phyloP scores from a whole-genome alignment of 768 basidiomycete genomes.

The Boletus reticulatus region DNA sequence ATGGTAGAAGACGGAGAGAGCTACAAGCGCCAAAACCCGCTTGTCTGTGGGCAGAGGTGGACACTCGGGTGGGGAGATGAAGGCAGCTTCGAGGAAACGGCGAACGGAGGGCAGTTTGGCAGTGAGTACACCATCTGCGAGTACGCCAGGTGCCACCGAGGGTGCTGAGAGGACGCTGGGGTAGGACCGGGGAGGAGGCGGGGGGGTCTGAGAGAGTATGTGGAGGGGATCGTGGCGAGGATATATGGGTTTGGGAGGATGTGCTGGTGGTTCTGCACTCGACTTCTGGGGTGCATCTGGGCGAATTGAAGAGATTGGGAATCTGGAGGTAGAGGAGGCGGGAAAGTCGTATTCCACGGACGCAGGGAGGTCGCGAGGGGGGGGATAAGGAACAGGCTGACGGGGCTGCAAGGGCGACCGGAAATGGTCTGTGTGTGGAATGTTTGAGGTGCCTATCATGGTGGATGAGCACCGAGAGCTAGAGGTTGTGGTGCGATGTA shows the following conservation, averaged over 20 bases:
- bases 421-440: neutral
- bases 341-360: slow-evolving; percentile 25
- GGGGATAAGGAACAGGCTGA: slow-evolving; percentile 12
- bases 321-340: slow-evolving; percentile 24
- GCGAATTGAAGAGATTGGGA: slow-evolving; percentile 40
- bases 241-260: slow-evolving; percentile 26
- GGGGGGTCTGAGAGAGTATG: slow-evolving; percentile 24
- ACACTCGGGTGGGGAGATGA: slow-evolving; percentile 40
- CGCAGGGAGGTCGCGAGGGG: slow-evolving; percentile 9
- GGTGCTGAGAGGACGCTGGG: slow-evolving; percentile 19
- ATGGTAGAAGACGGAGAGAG: slow-evolving; percentile 56
- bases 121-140: slow-evolving; percentile 42
- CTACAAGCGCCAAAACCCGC: slow-evolving; percentile 54
- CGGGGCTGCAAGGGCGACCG: slow-evolving; percentile 17
- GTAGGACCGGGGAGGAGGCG: slow-evolving; percentile 20
- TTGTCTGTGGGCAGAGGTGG: slow-evolving; percentile 38
- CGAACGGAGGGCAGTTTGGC: slow-evolving; percentile 48
- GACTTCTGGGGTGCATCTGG: slow-evolving; percentile 24
- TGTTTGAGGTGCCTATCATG: slow-evolving; percentile 15
- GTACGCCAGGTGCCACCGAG: slow-evolving; percentile 35
- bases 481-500: slow-evolving; percentile 11
- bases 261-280: slow-evolving; percentile 19
- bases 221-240: slow-evolving; percentile 34
- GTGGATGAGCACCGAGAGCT: slow-evolving; percentile 13
- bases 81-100: slow-evolving; percentile 42